These are phyloP conservation scores for Corrigiola litoralis DNA, from an alignment of 179 eudicot genomes.

Conservation along the genomic window DNA sequence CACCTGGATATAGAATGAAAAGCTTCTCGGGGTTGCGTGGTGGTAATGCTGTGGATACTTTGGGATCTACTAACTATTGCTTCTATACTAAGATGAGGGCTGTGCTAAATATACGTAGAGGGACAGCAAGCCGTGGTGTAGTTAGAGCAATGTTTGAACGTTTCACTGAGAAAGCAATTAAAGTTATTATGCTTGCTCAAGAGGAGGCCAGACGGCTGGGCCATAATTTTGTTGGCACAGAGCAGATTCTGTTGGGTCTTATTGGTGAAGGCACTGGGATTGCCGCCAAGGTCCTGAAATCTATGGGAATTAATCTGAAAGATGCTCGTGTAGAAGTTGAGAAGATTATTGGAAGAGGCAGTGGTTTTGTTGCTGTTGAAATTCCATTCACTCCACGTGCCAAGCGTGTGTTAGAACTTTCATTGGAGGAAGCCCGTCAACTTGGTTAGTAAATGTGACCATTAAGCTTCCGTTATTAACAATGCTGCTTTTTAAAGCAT, in stretches of 20 bases:
- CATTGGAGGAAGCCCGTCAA: constrained; percentile 87
- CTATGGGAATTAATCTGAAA: constrained; percentile 91
- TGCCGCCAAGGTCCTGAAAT: constrained; percentile 93
- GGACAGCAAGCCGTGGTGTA: constrained; percentile 46
- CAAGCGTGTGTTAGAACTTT: constrained; percentile 84
- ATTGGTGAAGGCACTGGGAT: constrained; percentile 97
- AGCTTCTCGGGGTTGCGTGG: constrained; percentile 67
- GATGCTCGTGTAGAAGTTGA: constrained; percentile 97
- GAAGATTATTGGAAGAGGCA: constrained; percentile 94
- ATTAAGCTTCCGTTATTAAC: not conserved
- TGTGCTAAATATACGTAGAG: constrained; percentile 38
- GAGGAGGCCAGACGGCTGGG: constrained; percentile 94
- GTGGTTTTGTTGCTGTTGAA: constrained; percentile 90
- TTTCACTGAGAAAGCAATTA: constrained; percentile 94
- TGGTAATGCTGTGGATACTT: constrained; percentile 50
- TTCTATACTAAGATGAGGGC: constrained; percentile 56
- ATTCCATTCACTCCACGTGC: constrained; percentile 98
- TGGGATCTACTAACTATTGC: constrained; percentile 36
- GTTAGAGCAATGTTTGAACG: constrained; percentile 91
- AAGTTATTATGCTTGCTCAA: constrained; percentile 93
- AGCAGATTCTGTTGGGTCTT: constrained; percentile 88
- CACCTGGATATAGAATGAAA: constrained; percentile 44
- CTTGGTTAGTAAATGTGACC: constrained; percentile 51
- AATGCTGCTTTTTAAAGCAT: not conserved
- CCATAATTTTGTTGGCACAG: constrained; percentile 96